Conservation (phyloP, 106 monocot genomes). For the Platanthera zijinensis region DNA sequence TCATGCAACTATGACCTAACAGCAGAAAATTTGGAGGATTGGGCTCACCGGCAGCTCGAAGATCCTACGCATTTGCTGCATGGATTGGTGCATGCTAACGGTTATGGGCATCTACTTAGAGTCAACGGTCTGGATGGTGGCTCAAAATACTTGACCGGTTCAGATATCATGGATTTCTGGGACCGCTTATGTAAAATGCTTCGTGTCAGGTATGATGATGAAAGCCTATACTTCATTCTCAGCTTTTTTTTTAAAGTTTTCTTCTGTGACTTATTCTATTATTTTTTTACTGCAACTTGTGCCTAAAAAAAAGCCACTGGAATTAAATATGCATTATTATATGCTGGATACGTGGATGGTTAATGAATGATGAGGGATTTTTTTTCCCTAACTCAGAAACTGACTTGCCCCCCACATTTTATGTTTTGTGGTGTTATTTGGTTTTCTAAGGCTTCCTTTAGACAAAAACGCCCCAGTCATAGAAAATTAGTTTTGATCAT, state of each 20-base stretch:
- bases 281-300: neutral
- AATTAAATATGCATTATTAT: no score
- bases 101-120: constrained; percentile 83
- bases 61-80: constrained; percentile 76
- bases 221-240: neutral
- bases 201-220: constrained; percentile 55
- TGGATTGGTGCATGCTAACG: constrained; percentile 83
- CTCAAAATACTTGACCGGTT: constrained; percentile 50
- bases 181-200: constrained; percentile 75
- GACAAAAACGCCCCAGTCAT: no score
- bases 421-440: no score
- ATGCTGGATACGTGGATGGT: no score
- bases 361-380: no score
- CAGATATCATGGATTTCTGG: constrained; percentile 86
- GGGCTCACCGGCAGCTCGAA: constrained; percentile 45
- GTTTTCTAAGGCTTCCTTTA: no score
- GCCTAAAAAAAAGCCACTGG: neutral
- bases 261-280: neutral
- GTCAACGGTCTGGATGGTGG: constrained; percentile 90
- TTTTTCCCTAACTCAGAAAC: neutral
- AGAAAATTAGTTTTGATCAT: no score
- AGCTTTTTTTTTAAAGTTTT: neutral
- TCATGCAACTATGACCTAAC: constrained; percentile 52
- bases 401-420: no score
- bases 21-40: constrained; percentile 38